Percentiles rank a stretch among this genome's conserved stretches.
These are phyloP conservation scores for Malassezia nana DNA, from an alignment of 1,284 basidiomycete species.

Conservation along the genomic window DNA sequence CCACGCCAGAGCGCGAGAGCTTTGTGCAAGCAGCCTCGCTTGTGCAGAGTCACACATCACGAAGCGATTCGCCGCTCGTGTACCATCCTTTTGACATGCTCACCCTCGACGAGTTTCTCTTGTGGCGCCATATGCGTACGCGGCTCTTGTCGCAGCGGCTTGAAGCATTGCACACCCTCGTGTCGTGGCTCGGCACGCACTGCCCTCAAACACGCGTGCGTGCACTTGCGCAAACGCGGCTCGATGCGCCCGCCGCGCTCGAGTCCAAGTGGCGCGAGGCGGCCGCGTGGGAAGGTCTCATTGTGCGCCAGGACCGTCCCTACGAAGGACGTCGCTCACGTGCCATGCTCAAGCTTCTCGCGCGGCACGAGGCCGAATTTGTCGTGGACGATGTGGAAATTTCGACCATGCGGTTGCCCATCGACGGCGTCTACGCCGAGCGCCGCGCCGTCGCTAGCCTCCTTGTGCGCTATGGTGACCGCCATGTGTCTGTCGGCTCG, in stretches of 20 bases:
- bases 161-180: constrained; percentile 11
- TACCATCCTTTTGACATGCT: constrained; percentile 32
- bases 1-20: constrained; percentile 21
- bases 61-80: constrained; percentile 18
- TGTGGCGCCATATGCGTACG: constrained; percentile 15
- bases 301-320: constrained; percentile 22
- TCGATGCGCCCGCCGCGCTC: constrained; percentile 8
- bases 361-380: constrained; percentile 34
- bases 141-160: constrained; percentile 20
- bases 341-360: constrained; percentile 28
- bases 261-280: constrained; percentile 16
- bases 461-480: constrained; percentile 23
- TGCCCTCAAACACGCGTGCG: constrained; percentile 15
- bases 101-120: constrained; percentile 24
- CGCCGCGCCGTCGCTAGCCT: constrained; percentile 21
- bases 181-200: constrained; percentile 10
- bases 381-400: constrained; percentile 20
- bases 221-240: constrained; percentile 20
- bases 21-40: constrained; percentile 21
- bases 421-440: constrained; percentile 24
- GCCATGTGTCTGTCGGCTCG: constrained; percentile 26
- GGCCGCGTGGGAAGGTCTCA: constrained; percentile 30
- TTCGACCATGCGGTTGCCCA: constrained; percentile 25
- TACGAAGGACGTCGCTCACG: constrained; percentile 31
- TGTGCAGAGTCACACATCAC: constrained; percentile 15